A percentile compares a stretch with the other conserved stretches of the same genome.
Conservation (phyloP, 2,329 filamentous ascomycete species). For the Thelonectria rubi region DNA sequence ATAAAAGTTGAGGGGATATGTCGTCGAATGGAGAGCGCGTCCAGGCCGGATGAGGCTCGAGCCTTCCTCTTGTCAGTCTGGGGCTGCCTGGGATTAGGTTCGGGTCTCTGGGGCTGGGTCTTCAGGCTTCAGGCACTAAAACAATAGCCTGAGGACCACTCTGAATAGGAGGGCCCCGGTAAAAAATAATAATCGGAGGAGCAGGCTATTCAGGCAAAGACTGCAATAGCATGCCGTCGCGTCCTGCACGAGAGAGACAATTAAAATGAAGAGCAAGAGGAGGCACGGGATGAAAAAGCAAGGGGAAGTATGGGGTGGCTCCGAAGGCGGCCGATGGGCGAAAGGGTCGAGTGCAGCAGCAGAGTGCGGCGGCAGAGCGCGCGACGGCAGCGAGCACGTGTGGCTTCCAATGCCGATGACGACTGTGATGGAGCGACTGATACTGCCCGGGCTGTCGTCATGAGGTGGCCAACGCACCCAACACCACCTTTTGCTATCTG, state of each 20-base stretch:
- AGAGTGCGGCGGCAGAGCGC: not conserved
- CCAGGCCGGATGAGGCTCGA: constrained; percentile 34
- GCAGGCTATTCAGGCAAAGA: no score
- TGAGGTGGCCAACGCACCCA: constrained; percentile 22
- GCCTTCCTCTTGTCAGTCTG: constrained; percentile 26
- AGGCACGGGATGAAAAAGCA: no score
- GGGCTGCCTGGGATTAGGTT: constrained; percentile 16
- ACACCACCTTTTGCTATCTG: not conserved
- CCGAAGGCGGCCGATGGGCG: not conserved
- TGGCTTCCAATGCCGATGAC: constrained; percentile 10
- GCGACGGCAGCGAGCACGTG: no score
- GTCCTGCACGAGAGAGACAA: constrained; percentile 17
- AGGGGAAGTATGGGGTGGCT: no score
- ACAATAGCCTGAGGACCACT: constrained; percentile 4
- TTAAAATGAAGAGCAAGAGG: constrained; percentile 19
- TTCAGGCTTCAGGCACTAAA: constrained; percentile 23
- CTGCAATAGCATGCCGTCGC: constrained; percentile 25
- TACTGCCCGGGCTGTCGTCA: constrained; percentile 6
- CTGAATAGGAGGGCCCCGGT: constrained; percentile 11
- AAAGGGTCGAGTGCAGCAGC: not conserved
- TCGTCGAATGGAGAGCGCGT: constrained; percentile 30
- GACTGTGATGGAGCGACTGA: constrained; percentile 8
- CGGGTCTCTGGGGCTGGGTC: constrained; percentile 20
- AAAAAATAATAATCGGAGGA: not conserved
- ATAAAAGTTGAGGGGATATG: constrained; percentile 37